Evolutionary conservation across 139 green algal species (phyloP), one percentile per base, ranked within the genome.

Genomic region (Picochlorum sp.): DNA sequence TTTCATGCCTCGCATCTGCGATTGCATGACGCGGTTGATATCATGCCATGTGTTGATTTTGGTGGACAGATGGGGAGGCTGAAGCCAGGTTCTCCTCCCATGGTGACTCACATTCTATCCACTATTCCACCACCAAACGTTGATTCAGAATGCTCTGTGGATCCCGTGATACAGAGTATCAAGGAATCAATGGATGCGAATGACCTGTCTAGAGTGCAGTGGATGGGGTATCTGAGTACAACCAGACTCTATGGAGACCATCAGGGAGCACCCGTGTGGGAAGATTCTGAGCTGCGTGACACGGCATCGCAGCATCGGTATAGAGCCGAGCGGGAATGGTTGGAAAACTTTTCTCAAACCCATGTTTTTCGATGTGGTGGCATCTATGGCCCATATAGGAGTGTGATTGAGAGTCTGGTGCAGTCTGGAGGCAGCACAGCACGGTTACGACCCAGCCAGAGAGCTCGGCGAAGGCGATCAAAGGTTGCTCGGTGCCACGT

Each of bases 161-260:
- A 80, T 37, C 73, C 69, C 2, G 73, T 75, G 60, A 62, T 37
- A 9, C n/a, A 59, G 7, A 18, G 23, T 34, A 16, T 59, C 1
- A 37, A 37, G n/a, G 7, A 44, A 34, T 2, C 21, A 20, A 3
- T 34, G 66, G 26, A 58, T 62, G 54, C 34, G 50, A 28, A 63
- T 73, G 9, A 24, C 49, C 13, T 34, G 24, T 8, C 70, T 67
- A 24, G 34, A 71, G 31, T 74, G 10, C 23, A 56, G 7, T 88
- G 82, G 82, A 60, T 81, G 5, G 82, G 82, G 23, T 88, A 88
- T 65, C 41, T 88, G 11, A 81, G 72, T 65, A 87, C 69, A 55
- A 88, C 81, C 2, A 68, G 75, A 26, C 85, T 91, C 37, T 91
- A 91, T 56, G 84, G 85, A 4, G 83, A 88, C 47, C 75, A 73